Evolutionary conservation across 371 early-diverging fungal genomes (phyloP).

Genomic region (Lichtheimia ramosa): DNA sequence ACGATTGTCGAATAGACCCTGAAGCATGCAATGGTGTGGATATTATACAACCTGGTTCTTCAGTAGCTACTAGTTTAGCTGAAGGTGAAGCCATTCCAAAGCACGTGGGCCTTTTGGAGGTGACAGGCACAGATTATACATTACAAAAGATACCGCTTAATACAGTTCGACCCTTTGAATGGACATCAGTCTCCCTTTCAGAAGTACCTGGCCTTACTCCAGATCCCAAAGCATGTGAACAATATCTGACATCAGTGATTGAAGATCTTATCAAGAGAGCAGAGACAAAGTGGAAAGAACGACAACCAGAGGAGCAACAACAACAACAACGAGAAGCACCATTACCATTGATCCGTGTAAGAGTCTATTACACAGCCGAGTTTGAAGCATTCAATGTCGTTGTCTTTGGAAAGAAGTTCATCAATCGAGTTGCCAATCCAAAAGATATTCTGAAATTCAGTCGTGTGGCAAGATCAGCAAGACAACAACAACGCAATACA

Average conservation of each 20-base stretch:
- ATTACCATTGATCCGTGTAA: slow-evolving; percentile 76
- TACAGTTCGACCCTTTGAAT: slow-evolving; percentile 89
- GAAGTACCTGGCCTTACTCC: slow-evolving; percentile 39
- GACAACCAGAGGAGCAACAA: slow-evolving; percentile 24
- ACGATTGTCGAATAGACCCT: slow-evolving; percentile 91
- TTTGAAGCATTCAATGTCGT: slow-evolving; percentile 83
- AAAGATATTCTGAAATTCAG: slow-evolving; percentile 88
- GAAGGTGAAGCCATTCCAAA: slow-evolving; percentile 90
- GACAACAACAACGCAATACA: background rate
- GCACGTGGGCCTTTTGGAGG: slow-evolving; percentile 76
- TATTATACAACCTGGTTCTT: slow-evolving; percentile 96
- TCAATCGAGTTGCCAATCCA: slow-evolving; percentile 92
- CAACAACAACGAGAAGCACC: slow-evolving; percentile 49
- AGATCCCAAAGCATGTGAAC: slow-evolving; percentile 43
- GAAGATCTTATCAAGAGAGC: slow-evolving; percentile 71
- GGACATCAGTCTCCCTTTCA: slow-evolving; percentile 69
- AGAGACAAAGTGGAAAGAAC: slow-evolving; percentile 57
- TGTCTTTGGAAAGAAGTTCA: slow-evolving; percentile 83
- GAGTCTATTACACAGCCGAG: slow-evolving; percentile 86
- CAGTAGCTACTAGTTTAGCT: slow-evolving; percentile 94
- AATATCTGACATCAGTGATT: slow-evolving; percentile 55
- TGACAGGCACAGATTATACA: slow-evolving; percentile 63
- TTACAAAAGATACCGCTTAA: slow-evolving; percentile 76
- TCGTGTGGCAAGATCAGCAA: slow-evolving; percentile 34
- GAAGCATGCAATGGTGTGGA: slow-evolving; percentile 66